Evolutionary conservation across 2,329 filamentous ascomycete genomes (phyloP), one percentile per base, ranked within the genome.

Genomic region (Cryphonectria carpinicola): DNA sequence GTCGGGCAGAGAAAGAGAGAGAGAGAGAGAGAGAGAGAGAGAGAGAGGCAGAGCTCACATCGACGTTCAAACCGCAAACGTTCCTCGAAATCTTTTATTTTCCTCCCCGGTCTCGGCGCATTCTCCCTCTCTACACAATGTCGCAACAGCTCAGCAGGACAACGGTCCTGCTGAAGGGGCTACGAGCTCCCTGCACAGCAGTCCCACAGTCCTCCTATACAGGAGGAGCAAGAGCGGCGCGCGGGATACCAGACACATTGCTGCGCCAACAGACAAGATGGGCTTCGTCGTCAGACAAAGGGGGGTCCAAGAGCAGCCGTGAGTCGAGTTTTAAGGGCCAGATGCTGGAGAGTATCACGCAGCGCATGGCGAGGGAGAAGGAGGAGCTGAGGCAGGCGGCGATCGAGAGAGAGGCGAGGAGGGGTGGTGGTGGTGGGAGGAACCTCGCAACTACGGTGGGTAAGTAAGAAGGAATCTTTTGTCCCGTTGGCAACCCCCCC

Each of bases 331-430:
- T 88, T 78, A 83, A 84, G 69, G 86, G 85, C 35, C 87, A 88
- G 77, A 82, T 89, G 77, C 84, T 86, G 54, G 82, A 86, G 76
- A 87, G 85, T 73, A 85, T 87, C 67, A 80, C 80, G 68, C 78
- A 81, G 66, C 84, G 87, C 52, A 81, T 88, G 60, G 80, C 81
- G 67, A 81, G 84, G 54, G 85, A 89, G 74, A 81, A 81, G 73
- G 78, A 79, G 22, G 85, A 87, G 73, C 82, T 83, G 61, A 81
- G 82, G 73, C 81, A 81, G 71, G 81, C 83, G 74, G 82, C 82
- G 8, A 76, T 75, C 63, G 75, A 82, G 74, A 79, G 82, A 72
- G 77, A 81, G 68, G 80, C 82, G 72, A 78, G 76, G 72, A 78
- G 76, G 8, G 10, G 39, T 19, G 79, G 76, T 46, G 78, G 77